Conservation (phyloP, 495 filamentous ascomycete species). For the Tricharina praecox region DNA sequence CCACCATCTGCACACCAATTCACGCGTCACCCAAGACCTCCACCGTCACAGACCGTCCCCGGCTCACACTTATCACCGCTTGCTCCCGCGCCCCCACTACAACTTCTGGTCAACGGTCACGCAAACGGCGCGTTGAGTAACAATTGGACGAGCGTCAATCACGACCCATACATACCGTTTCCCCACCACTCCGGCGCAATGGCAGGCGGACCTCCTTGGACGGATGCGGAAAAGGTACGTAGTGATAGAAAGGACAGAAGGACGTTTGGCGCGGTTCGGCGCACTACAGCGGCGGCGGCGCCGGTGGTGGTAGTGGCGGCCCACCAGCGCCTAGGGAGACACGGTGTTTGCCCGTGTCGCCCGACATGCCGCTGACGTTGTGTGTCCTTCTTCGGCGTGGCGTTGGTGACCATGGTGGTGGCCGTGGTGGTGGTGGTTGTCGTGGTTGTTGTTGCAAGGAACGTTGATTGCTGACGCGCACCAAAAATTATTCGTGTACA, state of each 20-base stretch:
- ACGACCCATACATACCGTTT: constrained; percentile 2
- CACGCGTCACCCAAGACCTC: constrained; percentile 1
- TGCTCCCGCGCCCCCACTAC: neutral
- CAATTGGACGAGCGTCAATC: constrained; percentile 6
- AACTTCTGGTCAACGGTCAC: constrained; percentile 1
- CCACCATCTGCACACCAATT: neutral
- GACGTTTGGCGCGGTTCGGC: neutral
- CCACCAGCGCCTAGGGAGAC: neutral
- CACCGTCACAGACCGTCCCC: neutral
- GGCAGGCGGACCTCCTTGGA: constrained; percentile 5
- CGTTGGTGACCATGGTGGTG: too few relatives aligned
- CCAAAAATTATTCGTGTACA: neutral
- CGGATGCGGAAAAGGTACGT: constrained; percentile 8
- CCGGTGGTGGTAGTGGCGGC: too few relatives aligned
- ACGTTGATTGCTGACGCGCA: constrained; percentile 7
- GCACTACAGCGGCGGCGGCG: neutral
- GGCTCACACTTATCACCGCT: constrained; percentile 1
- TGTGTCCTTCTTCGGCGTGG: too few relatives aligned
- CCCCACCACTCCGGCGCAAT: constrained; percentile 7
- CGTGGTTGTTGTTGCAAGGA: constrained; percentile 1
- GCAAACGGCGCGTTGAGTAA: constrained; percentile 5
- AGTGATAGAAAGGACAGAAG: neutral
- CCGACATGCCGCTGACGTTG: neutral
- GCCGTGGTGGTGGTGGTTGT: too few relatives aligned
- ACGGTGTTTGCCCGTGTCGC: neutral